phyloP scores from a whole-genome alignment of 2,329 filamentous ascomycete genomes.

The Huntiella moniliformis region DNA sequence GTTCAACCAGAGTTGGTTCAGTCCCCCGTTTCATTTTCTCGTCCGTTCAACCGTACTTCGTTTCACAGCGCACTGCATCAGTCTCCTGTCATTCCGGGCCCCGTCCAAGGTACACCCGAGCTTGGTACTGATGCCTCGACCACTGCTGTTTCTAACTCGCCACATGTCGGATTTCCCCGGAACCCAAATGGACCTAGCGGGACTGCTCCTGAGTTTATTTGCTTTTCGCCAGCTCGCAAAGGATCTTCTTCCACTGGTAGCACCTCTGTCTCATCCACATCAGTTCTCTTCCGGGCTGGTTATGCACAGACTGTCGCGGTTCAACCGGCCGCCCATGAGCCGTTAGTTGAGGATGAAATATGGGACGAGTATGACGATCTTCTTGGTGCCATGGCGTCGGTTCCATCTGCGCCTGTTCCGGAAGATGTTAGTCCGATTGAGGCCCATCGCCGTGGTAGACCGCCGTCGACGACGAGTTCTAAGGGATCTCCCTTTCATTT shows the following conservation, averaged over 20 bases:
- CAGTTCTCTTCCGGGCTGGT: constrained; percentile 26
- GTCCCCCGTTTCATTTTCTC: constrained; percentile 65
- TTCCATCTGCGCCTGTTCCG: constrained; percentile 17
- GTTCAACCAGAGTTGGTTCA: background rate
- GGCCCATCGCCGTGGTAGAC: constrained; percentile 18
- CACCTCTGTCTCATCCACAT: constrained; percentile 46
- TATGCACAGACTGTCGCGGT: constrained; percentile 48
- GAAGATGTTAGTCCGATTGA: background rate
- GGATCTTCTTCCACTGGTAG: constrained; percentile 38
- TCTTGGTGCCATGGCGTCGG: constrained; percentile 38
- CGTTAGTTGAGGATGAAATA: constrained; percentile 62
- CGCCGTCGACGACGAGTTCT: constrained; percentile 36
- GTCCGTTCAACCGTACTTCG: constrained; percentile 51
- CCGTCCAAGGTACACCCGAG: constrained; percentile 15
- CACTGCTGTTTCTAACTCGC: constrained; percentile 16
- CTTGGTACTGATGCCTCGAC: constrained; percentile 22
- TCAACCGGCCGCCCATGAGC: constrained; percentile 41
- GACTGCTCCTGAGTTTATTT: constrained; percentile 42
- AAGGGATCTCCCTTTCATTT: constrained; percentile 37
- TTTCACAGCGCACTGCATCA: constrained; percentile 18
- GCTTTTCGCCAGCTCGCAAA: constrained; percentile 49
- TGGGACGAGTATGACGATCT: constrained; percentile 93
- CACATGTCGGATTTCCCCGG: background rate
- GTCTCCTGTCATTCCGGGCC: constrained; percentile 10
- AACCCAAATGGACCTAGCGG: constrained; percentile 10